A percentile compares a stretch with the other conserved stretches of the same genome.
phyloP scores from a whole-genome alignment of 257 asterid species.

The Solanum infundibuliforme region DNA sequence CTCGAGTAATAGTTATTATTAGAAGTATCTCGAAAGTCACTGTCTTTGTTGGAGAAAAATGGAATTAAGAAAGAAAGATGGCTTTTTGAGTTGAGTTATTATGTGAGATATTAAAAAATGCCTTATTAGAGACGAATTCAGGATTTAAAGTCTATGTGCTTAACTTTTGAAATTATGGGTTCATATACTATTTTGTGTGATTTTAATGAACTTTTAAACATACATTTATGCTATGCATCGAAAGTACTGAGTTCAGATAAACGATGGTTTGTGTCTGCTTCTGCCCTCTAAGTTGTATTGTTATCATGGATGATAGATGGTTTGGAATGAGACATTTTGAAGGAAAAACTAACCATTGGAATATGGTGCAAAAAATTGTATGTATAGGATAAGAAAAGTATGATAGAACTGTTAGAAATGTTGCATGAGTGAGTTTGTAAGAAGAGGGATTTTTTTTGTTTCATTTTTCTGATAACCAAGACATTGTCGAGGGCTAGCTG shows the following conservation, averaged over 20 bases:
- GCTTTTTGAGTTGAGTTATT: background rate
- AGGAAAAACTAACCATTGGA: background rate
- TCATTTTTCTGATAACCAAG: background rate
- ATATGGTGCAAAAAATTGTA: background rate
- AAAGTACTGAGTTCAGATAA: background rate
- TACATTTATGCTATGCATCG: background rate
- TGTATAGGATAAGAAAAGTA: background rate
- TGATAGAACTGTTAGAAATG: background rate
- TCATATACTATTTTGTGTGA: background rate
- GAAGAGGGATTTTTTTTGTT: background rate
- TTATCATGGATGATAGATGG: background rate
- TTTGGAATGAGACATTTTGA: no score
- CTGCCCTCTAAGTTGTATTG: background rate
- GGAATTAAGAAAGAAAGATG: background rate
- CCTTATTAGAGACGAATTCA: background rate
- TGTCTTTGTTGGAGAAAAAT: background rate
- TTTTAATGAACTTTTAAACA: background rate
- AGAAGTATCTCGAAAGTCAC: background rate
- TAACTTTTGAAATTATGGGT: background rate
- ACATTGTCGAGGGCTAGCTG: background rate
- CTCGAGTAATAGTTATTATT: background rate
- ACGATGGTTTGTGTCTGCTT: background rate
- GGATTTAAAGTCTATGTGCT: background rate
- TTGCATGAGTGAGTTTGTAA: background rate
- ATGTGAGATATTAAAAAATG: background rate